Evolutionary conservation across 2,329 filamentous ascomycete genomes (phyloP), one percentile per base, ranked within the genome.

Genomic region (Endothia cerciana): DNA sequence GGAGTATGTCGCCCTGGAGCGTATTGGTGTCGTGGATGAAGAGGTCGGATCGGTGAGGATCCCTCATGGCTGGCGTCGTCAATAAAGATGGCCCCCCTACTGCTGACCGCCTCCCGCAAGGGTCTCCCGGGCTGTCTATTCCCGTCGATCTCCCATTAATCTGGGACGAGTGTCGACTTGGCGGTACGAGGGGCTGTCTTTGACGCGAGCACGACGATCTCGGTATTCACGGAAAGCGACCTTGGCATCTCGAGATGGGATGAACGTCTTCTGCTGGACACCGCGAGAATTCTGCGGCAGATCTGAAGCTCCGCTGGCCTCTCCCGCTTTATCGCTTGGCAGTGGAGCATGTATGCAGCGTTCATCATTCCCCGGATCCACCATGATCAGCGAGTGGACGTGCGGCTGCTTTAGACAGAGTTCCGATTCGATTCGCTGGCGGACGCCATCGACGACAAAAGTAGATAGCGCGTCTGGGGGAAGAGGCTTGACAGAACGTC

Each of bases 1-100:
- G 70, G n/a, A 78, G 72, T 53, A 78, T 72, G 60, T 76, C 74
- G n/a, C 70, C 70, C 49, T 75, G 74, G 55, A 75, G 73, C 57
- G 70, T 68, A 43, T 71, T 69, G 57, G 75, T 77, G 69, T 78
- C 77, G 67, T 77, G 78, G 68, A 75, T 76, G 69, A 78, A 78
- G 36, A 78, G 74, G 66, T 78, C 75, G 30, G 76, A 72, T 65
- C 68, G 68, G 62, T 66, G 67, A 57, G 49, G 53, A 28, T 63
- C 45, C 49, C 53, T 62, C 43, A 55, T 63, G 28, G 51, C 13
- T 10, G 47, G 15, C 25, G 47, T 28, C 8, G 25, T 51, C 43
- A 19, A 36, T 36, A 36, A 36, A 5, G 33, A 36, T 36, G 33
- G 33, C 4, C 33, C 33, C 33, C 10, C 33, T 6, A 10, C 47